Percentiles rank a stretch among this genome's conserved stretches.
Conservation (phyloP, 2,329 filamentous ascomycete genomes). For the Blastomyces parvus region DNA sequence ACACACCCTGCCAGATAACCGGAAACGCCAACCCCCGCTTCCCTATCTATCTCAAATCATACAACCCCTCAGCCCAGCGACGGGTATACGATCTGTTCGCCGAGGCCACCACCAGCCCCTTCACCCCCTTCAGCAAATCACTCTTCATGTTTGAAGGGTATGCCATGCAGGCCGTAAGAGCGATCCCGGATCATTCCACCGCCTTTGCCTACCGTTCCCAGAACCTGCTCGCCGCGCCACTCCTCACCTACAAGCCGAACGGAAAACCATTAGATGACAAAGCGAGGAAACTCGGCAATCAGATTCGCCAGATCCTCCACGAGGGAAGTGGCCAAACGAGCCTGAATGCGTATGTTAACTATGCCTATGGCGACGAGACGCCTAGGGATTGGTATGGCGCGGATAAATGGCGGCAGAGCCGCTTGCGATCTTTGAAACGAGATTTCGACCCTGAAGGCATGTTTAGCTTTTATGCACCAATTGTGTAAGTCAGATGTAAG, state of each 20-base stretch:
- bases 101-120: constrained; percentile 21
- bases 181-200: constrained; percentile 27
- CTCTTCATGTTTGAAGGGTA: constrained; percentile 52
- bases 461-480: constrained; percentile 25
- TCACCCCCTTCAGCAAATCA: constrained; percentile 30
- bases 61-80: constrained; percentile 31
- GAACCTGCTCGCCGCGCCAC: constrained; percentile 32
- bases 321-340: constrained; percentile 16
- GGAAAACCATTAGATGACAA: constrained; percentile 19
- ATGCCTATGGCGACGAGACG: constrained; percentile 24
- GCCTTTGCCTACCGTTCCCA: constrained; percentile 42
- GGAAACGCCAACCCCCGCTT: constrained; percentile 36
- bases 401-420: constrained; percentile 27
- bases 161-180: constrained; percentile 38
- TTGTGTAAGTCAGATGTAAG: no score
- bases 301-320: constrained; percentile 24
- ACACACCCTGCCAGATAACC: constrained; percentile 36
- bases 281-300: constrained; percentile 23
- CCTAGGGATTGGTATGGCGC: constrained; percentile 23
- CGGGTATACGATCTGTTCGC: constrained; percentile 33
- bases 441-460: constrained; percentile 28
- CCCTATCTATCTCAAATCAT: constrained; percentile 37
- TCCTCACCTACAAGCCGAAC: constrained; percentile 25
- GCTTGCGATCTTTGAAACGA: constrained; percentile 25
- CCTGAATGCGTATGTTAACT: constrained; percentile 27